These are phyloP conservation scores for Ceratobasidium theobromae DNA, from an alignment of 1,284 basidiomycete genomes.

Conservation along the genomic window DNA sequence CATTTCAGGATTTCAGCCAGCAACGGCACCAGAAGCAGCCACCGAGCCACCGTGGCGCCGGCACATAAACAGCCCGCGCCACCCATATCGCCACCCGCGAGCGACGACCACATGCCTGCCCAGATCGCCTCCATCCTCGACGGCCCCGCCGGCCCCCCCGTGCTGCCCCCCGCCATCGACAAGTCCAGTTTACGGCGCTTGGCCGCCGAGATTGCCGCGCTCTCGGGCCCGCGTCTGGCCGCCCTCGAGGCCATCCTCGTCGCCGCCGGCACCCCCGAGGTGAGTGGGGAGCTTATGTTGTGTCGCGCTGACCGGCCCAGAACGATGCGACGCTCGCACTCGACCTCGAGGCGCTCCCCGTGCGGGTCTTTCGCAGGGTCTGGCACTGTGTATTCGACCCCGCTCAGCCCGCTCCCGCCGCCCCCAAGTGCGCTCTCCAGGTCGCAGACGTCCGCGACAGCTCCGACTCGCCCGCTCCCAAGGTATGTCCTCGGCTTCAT, in stretches of 20 bases:
- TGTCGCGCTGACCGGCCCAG: not conserved
- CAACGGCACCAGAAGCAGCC: too few species aligned
- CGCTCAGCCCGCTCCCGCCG: not conserved
- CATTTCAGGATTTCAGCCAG: too few species aligned
- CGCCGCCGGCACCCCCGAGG: slow-evolving; percentile 13
- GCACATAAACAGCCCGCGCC: not conserved
- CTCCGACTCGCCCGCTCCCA: not conserved
- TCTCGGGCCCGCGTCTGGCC: not conserved
- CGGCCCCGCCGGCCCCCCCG: slow-evolving; percentile 17
- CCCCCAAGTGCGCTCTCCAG: not conserved
- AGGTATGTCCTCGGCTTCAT: too few species aligned
- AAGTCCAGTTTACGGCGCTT: slow-evolving; percentile 17
- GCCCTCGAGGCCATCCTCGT: slow-evolving; percentile 15
- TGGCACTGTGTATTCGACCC: slow-evolving; percentile 27
- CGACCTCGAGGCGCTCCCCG: slow-evolving; percentile 20
- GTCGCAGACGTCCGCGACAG: slow-evolving; percentile 19
- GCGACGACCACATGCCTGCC: slow-evolving; percentile 3
- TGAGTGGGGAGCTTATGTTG: not conserved
- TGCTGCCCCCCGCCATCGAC: slow-evolving; percentile 7
- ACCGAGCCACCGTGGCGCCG: too few species aligned
- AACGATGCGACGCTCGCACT: slow-evolving; percentile 18
- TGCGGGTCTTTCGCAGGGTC: slow-evolving; percentile 11
- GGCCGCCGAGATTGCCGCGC: not conserved
- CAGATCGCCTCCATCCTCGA: slow-evolving; percentile 15
- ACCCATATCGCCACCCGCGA: not conserved